Conservation (phyloP, 495 filamentous ascomycete species). For the Lophiostoma macrostomum region DNA sequence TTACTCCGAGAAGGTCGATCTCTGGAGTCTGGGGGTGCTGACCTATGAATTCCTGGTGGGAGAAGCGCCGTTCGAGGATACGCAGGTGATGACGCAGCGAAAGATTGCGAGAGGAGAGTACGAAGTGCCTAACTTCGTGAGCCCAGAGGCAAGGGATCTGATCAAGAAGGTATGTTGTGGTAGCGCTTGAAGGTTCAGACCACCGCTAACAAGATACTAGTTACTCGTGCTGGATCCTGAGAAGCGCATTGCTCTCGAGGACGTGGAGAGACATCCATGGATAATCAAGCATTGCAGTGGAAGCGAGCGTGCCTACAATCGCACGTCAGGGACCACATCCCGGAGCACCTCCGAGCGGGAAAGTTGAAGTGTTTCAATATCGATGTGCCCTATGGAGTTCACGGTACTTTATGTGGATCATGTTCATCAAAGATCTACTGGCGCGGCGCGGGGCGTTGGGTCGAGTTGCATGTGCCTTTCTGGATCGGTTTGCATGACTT, state of each 20-base stretch:
- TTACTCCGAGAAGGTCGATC: constrained; percentile 92
- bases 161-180: constrained; percentile 82
- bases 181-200: too few species aligned
- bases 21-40: constrained; percentile 93
- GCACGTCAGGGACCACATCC: constrained; percentile 21
- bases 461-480: too few species aligned
- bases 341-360: constrained; percentile 12
- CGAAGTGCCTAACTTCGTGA: constrained; percentile 86
- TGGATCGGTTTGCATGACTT: not conserved
- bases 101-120: constrained; percentile 88
- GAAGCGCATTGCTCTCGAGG: constrained; percentile 84
- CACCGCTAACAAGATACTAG: too few species aligned
- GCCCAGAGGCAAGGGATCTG: constrained; percentile 83
- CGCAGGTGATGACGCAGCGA: constrained; percentile 88
- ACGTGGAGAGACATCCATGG: constrained; percentile 91
- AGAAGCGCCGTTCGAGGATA: constrained; percentile 95
- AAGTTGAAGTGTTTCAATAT: constrained; percentile 1
- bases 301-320: constrained; percentile 54
- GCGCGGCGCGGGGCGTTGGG: too few species aligned
- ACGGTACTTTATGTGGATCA: not conserved
- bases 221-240: constrained; percentile 91
- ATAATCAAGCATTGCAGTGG: constrained; percentile 91
- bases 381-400: too few species aligned
- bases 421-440: not conserved
- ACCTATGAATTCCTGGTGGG: constrained; percentile 96